Evolutionary conservation across 2,329 filamentous ascomycete genomes (phyloP), one percentile per base, ranked within the genome.

Genomic region (Colletotrichum limetticola): DNA sequence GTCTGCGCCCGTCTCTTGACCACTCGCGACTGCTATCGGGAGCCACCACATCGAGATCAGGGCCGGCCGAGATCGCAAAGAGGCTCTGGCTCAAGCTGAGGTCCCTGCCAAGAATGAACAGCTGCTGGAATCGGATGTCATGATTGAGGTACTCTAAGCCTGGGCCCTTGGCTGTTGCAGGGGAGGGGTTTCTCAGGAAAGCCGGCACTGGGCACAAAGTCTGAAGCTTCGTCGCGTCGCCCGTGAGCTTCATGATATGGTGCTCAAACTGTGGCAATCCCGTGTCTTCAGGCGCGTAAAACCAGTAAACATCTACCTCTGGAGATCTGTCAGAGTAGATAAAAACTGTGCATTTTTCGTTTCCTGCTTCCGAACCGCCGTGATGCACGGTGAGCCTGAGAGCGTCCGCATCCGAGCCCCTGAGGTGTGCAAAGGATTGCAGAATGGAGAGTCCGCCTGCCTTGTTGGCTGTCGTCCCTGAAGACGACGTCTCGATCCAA

Each of bases 391-490:
- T 78, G 32, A 89, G 76, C 62, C 82, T 84, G 22, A 89, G 75
- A 4, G 78, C 81, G 35, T 78, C 79, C 74, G 84, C 83, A 28
- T 79, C 79, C 12, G 76, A 66, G 60, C 83, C 81, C 62, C 84
- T 82, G 35, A 85, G 82, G 75, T 89, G 88, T 58, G 81, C 84
- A 75, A 83, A 82, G 5, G 85, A 87, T 5, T 86, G 79, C 1
- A 86, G 66, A 52, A 86, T 77, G 5, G 75, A n/a, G 11, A 72
- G 53, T 11, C 61, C 58, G 30, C 61, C 63, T 6, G 76, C 66
- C 75, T 79, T 58, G 62, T 68, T 37, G n/a, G 3, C 61, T 49
- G 19, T 68, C 26, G 24, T 71, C 6, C 66, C 68, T 11, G 74
- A 66, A 60, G 69, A 71, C 62, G 76, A 79, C 16, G 88, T 77